A percentile compares a stretch with the other conserved stretches of the same genome.
Conservation (phyloP, 2,329 filamentous ascomycete species). For the Lachnellula subtilissima region DNA sequence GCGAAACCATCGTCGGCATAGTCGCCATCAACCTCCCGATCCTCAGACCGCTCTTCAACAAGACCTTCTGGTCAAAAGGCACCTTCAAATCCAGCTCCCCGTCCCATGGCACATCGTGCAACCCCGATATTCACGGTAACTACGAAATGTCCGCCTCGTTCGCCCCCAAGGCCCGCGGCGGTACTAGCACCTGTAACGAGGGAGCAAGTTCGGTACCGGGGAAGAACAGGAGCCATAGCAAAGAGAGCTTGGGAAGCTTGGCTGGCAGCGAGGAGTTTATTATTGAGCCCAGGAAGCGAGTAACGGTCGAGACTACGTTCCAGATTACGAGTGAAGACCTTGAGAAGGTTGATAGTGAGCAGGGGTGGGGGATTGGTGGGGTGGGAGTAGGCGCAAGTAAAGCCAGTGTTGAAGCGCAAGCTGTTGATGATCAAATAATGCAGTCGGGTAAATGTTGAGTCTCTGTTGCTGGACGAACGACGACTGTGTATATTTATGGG, state of each 20-base stretch:
- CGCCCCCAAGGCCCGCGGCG: not conserved
- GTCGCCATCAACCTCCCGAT: conserved; percentile 20
- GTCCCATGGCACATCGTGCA: not conserved
- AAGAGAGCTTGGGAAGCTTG: conserved; percentile 1
- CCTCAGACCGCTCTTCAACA: conserved; percentile 16
- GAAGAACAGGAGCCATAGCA: not conserved
- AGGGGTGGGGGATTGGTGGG: not conserved
- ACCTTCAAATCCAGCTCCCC: not conserved
- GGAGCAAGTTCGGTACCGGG: not conserved
- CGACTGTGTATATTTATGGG: too few species aligned
- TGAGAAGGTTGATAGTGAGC: not conserved
- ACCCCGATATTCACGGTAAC: not conserved
- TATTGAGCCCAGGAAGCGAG: not conserved
- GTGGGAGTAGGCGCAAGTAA: not conserved
- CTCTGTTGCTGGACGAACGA: too few species aligned
- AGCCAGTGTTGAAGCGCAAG: not conserved
- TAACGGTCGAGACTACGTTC: conserved; percentile 4
- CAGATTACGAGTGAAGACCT: conserved; percentile 5
- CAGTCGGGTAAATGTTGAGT: too few species aligned
- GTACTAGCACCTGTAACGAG: not conserved
- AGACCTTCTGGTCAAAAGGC: conserved; percentile 13
- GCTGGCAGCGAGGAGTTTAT: conserved; percentile 4
- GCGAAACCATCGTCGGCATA: conserved; percentile 23
- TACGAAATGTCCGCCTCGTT: not conserved
- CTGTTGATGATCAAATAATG: too few species aligned